Base-by-base conservation (phyloP, 495 filamentous ascomycete species). In the Penicillium pulvis region DNA sequence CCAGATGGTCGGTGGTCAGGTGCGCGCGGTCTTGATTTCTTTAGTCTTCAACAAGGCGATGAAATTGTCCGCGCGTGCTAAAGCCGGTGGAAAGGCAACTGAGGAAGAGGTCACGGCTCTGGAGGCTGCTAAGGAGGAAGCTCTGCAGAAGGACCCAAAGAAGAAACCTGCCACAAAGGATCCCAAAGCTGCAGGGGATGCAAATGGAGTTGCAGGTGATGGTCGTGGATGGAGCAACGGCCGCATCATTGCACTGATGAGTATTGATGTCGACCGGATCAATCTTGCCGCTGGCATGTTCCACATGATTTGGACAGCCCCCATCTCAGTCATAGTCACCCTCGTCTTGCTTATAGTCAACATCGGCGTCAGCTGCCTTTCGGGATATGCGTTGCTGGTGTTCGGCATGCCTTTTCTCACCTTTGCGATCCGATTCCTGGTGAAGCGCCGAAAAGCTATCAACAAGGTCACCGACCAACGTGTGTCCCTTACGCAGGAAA, bases 391-490 rank as follows among this genome's bases (percentile, higher is more conserved):
- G 5, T 78, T 97, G 20, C 78, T 97, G 8, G 80, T 94, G 24
- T 71, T 96, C 31, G 87, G 87, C 2, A 80, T 94, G 58, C 91
- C 92, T 0, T 65, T 88, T 2, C 79, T 97, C 17, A 90, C 88
- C 9, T 79, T 78, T 31, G 88, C 90, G 23, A 87, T 97, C 58
- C 84, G 85, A 53, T 77, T 74, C 45, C 78, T 98, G 16, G 88
- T 96, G 65, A 72, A 61, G 7, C 83, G 90, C 26, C 83, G 93
- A 64, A 82, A 82, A 63, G 79, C 71, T 35, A 96, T 97, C 77
- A 97, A 96, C 77, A 91, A 91, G 65, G 83, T 96, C 58, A 97
- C 93, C 6, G 93, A 98, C 71, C 88, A 91, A 71, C 82, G 93
- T 43, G 92, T 98, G 7, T 87, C 88, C 47, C 77, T 98, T 36